Evolutionary conservation across 202 grass and related monocot genomes (phyloP).

Genomic region (Setaria italica): DNA sequence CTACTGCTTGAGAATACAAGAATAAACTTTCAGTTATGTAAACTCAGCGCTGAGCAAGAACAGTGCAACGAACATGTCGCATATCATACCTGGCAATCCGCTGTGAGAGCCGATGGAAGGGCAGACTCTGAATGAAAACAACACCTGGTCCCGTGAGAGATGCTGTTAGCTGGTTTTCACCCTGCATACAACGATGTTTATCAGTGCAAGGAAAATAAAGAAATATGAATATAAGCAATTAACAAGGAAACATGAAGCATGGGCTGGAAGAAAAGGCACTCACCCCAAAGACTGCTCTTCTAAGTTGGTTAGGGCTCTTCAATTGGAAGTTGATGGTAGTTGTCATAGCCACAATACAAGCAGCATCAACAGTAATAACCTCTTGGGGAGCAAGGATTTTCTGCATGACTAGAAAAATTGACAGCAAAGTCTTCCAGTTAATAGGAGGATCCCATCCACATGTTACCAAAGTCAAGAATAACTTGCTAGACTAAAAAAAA

Average conservation of each 20-base stretch:
- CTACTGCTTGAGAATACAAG: slow-evolving; percentile 56
- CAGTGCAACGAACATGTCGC: not conserved
- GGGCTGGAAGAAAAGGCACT: slow-evolving; percentile 32
- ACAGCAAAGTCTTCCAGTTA: slow-evolving; percentile 43
- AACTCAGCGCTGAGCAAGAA: not conserved
- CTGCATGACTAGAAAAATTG: slow-evolving; percentile 78
- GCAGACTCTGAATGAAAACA: slow-evolving; percentile 95
- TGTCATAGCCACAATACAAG: slow-evolving; percentile 88
- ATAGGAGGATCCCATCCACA: slow-evolving; percentile 8
- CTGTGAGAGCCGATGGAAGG: slow-evolving; percentile 81
- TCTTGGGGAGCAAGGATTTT: slow-evolving; percentile 86
- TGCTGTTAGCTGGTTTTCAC: slow-evolving; percentile 73
- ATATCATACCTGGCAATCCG: slow-evolving; percentile 86
- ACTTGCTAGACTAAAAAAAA: slow-evolving; percentile 21
- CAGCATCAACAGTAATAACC: slow-evolving; percentile 72
- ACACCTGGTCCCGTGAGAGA: slow-evolving; percentile 89
- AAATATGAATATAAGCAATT: slow-evolving; percentile 15
- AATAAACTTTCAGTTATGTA: slow-evolving; percentile 33
- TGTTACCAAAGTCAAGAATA: slow-evolving; percentile 25
- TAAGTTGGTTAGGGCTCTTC: slow-evolving; percentile 73
- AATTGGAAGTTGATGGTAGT: slow-evolving; percentile 79
- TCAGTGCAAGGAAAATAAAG: slow-evolving; percentile 33
- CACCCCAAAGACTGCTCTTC: slow-evolving; percentile 84
- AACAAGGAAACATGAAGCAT: slow-evolving; percentile 6
- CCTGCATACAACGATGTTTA: slow-evolving; percentile 53